A percentile compares a stretch with the other conserved stretches of the same genome.
These are phyloP conservation scores for Pelomyxa schiedti DNA, from an alignment of 78 protist genomes.

Conservation along the genomic window DNA sequence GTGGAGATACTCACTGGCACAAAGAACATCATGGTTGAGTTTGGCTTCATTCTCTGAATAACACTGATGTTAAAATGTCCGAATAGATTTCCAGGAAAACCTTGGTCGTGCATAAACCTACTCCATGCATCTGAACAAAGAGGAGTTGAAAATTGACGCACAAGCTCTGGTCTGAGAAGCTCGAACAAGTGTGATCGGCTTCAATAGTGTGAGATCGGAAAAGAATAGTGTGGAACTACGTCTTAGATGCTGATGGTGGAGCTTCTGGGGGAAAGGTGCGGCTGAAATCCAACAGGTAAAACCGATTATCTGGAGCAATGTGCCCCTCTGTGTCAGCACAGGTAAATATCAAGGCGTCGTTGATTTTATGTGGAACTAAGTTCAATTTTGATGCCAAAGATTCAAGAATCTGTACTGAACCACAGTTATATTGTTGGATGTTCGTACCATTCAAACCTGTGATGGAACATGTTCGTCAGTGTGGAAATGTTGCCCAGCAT, in stretches of 20 bases:
- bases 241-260: background rate
- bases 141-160: background rate
- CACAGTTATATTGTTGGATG: too few species aligned
- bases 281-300: constrained; percentile 1
- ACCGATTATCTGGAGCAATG: background rate
- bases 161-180: background rate
- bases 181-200: background rate
- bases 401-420: too few species aligned
- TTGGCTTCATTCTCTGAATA: background rate
- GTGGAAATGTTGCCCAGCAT: too few species aligned
- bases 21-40: background rate
- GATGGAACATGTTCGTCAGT: too few species aligned
- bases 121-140: background rate
- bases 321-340: background rate
- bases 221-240: background rate
- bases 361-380: too few species aligned
- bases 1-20: background rate
- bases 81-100: background rate
- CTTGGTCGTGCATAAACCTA: background rate
- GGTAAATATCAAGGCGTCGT: too few species aligned
- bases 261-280: constrained; percentile 6
- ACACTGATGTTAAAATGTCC: background rate
- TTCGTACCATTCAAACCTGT: too few species aligned
- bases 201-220: background rate
- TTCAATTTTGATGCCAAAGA: too few species aligned